Base-by-base conservation (phyloP, 192 early-diverging fungal species). In the Globomyces pollinis-pini region DNA sequence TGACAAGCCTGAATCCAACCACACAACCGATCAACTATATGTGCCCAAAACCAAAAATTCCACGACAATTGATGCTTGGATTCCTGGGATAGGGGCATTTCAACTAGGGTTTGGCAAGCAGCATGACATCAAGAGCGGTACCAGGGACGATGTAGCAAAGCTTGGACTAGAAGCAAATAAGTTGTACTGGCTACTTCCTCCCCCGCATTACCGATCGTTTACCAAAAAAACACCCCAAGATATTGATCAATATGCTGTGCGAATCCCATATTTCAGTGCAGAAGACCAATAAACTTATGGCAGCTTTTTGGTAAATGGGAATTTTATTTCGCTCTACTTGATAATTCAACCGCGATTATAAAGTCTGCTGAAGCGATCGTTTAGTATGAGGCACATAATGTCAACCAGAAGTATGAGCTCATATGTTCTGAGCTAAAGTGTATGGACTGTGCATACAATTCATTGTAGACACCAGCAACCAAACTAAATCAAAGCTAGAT, bases 131-230 rank as follows among this genome's bases (percentile, higher is more conserved):
- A 59, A 59, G 43, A 23, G 41, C 28, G 23, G 58, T 41, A 47
- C 58, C 21, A 59, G 21, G 28, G 58, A 32, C 24, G 58, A 59
- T 45, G 24, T 59, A 33, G 49, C 18, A 20, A 51, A 12, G 58
- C 38, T 59, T 13, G 58, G 58, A 59, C 16, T 23, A 11, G 21
- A 29, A 18, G 58, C 13, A 3, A 59, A 59, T 23, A 36, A 42
- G 58, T 26, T 59, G 18, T 59, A 59, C 49, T 59, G 58, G 58
- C 49, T 59, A 23, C 58, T 59, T 51, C 58, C 58, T 23, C 58
- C 58, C 23, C 49, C 53, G 9, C 53, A 59, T 59, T 59, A 56
- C 32, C 9, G 23, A 15, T 59, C 58, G 36, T 59, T 59, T 59
- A 59, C 58, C 9, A 59, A 59, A 47, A 59, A 59, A 58, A 11